phyloP scores from a whole-genome alignment of 257 asterid species.

The Jaltomata sinuosa region DNA sequence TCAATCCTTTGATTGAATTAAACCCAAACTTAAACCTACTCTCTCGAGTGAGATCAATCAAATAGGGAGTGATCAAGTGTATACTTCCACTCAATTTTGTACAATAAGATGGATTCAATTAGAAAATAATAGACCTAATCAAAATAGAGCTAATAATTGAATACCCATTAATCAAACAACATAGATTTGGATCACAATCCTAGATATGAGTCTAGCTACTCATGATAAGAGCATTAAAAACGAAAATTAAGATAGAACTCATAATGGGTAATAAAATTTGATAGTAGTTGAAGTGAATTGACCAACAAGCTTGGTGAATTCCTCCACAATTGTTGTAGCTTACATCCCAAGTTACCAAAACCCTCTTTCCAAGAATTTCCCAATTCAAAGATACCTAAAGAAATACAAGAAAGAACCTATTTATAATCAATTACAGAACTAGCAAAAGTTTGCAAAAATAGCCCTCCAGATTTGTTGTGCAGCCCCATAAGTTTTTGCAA shows the following conservation, averaged over 20 bases:
- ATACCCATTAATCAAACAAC: neutral
- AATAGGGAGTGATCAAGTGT: neutral
- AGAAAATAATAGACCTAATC: neutral
- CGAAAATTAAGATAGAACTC: neutral
- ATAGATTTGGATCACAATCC: neutral
- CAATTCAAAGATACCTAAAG: too few relatives aligned
- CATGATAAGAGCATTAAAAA: neutral
- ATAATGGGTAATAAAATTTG: neutral
- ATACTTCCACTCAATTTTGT: neutral
- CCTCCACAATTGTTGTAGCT: neutral
- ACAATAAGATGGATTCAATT: neutral
- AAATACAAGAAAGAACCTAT: too few relatives aligned
- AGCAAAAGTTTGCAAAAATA: too few relatives aligned
- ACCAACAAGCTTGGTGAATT: neutral
- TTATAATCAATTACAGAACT: too few relatives aligned
- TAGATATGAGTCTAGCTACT: neutral
- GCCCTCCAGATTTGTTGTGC: too few relatives aligned
- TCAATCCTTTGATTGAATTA: neutral
- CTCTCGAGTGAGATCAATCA: neutral
- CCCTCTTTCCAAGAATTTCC: too few relatives aligned
- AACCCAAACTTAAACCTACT: neutral
- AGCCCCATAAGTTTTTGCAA: too few relatives aligned
- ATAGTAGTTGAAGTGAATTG: neutral
- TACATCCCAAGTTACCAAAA: neutral
- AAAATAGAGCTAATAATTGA: neutral